Percentiles rank a stretch among this genome's conserved stretches.
Conservation (phyloP, 2,329 filamentous ascomycete species). For the Aspergillus tubingensis region DNA sequence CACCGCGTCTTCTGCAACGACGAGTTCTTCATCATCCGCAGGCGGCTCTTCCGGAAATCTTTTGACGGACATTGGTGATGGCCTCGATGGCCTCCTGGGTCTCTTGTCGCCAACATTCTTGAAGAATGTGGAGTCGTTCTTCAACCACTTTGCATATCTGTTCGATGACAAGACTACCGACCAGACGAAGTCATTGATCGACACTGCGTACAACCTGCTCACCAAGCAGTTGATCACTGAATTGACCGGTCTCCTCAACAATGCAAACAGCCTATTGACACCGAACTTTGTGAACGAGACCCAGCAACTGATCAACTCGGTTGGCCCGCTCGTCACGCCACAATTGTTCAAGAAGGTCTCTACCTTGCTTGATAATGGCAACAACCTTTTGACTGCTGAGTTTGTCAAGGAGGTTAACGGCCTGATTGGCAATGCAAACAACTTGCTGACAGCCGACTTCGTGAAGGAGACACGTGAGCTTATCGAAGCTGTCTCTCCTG, state of each 20-base stretch:
- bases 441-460: slow-evolving; percentile 28
- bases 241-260: slow-evolving; percentile 23
- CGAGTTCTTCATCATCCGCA: too few relatives aligned
- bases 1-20: background rate
- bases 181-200: slow-evolving; percentile 32
- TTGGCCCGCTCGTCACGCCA: slow-evolving; percentile 19
- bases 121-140: slow-evolving; percentile 36
- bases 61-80: slow-evolving; percentile 30
- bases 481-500: slow-evolving; percentile 27
- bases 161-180: slow-evolving; percentile 35
- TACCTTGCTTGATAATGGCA: slow-evolving; percentile 21
- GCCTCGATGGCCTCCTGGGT: slow-evolving; percentile 34
- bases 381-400: slow-evolving; percentile 23
- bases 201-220: slow-evolving; percentile 26
- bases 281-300: slow-evolving; percentile 28
- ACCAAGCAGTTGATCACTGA: slow-evolving; percentile 29
- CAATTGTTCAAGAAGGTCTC: slow-evolving; percentile 21
- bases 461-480: slow-evolving; percentile 30
- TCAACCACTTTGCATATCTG: slow-evolving; percentile 36
- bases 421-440: slow-evolving; percentile 32
- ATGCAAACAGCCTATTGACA: slow-evolving; percentile 22
- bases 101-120: slow-evolving; percentile 33
- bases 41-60: slow-evolving; percentile 13
- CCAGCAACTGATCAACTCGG: slow-evolving; percentile 22
- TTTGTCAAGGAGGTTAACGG: slow-evolving; percentile 34